Conservation (phyloP, 2,329 filamentous ascomycete species). For the Chalara sp. region DNA sequence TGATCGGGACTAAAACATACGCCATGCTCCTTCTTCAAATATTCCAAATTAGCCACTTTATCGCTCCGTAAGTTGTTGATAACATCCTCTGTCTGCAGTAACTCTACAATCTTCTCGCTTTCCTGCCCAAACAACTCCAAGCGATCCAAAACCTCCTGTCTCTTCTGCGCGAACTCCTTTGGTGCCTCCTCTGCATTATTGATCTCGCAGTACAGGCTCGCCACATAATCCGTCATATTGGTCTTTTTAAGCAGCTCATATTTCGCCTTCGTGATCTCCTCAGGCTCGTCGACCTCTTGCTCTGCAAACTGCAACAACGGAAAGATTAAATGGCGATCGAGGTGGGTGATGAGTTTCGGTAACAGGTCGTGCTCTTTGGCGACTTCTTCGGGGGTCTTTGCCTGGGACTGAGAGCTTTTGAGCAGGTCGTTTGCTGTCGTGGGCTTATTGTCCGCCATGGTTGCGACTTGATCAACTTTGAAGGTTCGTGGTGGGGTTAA, state of each 20-base stretch:
- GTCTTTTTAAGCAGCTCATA: slow-evolving; percentile 93
- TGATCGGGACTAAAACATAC: slow-evolving; percentile 41
- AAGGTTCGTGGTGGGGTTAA: background rate
- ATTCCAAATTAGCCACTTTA: slow-evolving; percentile 98
- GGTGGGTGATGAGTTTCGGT: slow-evolving; percentile 81
- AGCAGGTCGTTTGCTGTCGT: slow-evolving; percentile 12
- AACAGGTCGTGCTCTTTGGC: slow-evolving; percentile 53
- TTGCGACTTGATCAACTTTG: slow-evolving; percentile 22
- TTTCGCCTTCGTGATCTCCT: slow-evolving; percentile 76
- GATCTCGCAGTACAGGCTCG: slow-evolving; percentile 83
- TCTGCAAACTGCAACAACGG: slow-evolving; percentile 89
- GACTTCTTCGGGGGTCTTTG: slow-evolving; percentile 40
- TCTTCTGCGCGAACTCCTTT: slow-evolving; percentile 80
- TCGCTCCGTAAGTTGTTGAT: slow-evolving; percentile 87
- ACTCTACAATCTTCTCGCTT: slow-evolving; percentile 79
- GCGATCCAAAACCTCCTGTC: slow-evolving; percentile 78
- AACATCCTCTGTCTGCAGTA: slow-evolving; percentile 83
- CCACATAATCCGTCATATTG: slow-evolving; percentile 98
- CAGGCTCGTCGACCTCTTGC: slow-evolving; percentile 68
- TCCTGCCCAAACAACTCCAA: slow-evolving; percentile 80
- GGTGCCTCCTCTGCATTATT: slow-evolving; percentile 73
- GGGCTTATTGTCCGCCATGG: slow-evolving; percentile 41
- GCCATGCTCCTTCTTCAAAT: slow-evolving; percentile 91
- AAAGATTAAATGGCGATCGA: slow-evolving; percentile 95
- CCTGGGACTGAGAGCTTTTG: slow-evolving; percentile 20